phyloP scores from a whole-genome alignment of 2,329 filamentous ascomycete species.

The Phialocephala sp. region DNA sequence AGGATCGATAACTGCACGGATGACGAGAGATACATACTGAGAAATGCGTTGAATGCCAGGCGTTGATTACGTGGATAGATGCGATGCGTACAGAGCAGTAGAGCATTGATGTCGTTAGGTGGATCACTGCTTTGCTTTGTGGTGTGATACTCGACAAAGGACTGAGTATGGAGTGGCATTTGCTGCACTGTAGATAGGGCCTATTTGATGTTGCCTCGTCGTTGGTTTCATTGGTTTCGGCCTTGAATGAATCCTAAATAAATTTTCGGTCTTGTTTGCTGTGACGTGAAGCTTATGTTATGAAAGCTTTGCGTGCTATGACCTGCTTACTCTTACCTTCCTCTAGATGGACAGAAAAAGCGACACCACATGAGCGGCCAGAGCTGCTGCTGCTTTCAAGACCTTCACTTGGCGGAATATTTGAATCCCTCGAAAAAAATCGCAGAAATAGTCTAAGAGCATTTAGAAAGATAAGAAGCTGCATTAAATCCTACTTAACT shows the following conservation, averaged over 20 bases:
- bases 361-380: no score
- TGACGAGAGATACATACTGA: background rate
- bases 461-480: no score
- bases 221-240: background rate
- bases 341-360: no score
- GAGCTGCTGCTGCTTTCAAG: no score
- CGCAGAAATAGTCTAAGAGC: no score
- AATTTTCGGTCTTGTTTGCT: background rate
- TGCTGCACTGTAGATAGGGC: slow-evolving; percentile 1
- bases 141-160: background rate
- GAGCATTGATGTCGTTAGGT: slow-evolving; percentile 5
- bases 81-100: background rate
- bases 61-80: background rate
- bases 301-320: no score
- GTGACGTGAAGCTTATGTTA: no score
- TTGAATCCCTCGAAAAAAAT: no score
- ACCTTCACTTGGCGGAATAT: no score
- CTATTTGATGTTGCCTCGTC: background rate
- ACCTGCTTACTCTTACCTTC: no score
- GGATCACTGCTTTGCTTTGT: slow-evolving; percentile 3
- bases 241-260: background rate
- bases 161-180: background rate
- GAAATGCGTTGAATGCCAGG: background rate
- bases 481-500: no score
- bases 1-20: background rate